Conservation (phyloP, 2,329 filamentous ascomycete genomes). For the Phialophora macrospora region DNA sequence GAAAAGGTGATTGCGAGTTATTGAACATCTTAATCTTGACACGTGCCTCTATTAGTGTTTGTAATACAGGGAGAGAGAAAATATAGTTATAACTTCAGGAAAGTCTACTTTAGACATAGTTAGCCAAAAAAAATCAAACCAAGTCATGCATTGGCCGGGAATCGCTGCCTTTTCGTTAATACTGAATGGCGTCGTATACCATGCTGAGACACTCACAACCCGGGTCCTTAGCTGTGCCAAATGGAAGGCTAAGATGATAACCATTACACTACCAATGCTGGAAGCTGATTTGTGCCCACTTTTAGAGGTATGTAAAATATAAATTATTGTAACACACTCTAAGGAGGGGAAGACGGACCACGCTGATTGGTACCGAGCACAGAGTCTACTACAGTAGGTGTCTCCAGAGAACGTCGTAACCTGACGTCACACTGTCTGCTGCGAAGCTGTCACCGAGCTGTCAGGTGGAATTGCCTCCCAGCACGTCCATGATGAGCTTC, state of each 20-base stretch:
- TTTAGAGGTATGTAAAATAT: background rate
- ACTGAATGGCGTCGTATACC: background rate
- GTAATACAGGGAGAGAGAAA: too few species aligned
- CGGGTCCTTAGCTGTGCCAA: background rate
- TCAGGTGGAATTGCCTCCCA: background rate
- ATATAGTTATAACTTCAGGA: too few species aligned
- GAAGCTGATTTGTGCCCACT: constrained; percentile 3
- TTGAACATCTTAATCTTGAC: too few species aligned
- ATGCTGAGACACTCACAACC: background rate
- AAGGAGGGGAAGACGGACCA: background rate
- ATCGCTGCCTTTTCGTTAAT: background rate
- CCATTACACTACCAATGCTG: constrained; percentile 24
- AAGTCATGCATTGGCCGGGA: background rate
- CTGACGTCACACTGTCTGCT: too few species aligned
- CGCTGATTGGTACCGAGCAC: background rate
- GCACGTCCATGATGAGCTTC: background rate
- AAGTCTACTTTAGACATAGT: too few species aligned
- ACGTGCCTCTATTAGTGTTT: too few species aligned
- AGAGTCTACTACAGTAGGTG: background rate
- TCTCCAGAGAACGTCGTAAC: background rate
- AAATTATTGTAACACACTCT: too few species aligned
- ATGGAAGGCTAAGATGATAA: background rate
- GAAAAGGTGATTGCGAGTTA: too few species aligned
- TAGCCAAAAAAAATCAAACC: too few species aligned
- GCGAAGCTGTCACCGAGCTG: background rate